phyloP scores from a whole-genome alignment of 2,329 filamentous ascomycete genomes.

The Aspergillus caelatus region DNA sequence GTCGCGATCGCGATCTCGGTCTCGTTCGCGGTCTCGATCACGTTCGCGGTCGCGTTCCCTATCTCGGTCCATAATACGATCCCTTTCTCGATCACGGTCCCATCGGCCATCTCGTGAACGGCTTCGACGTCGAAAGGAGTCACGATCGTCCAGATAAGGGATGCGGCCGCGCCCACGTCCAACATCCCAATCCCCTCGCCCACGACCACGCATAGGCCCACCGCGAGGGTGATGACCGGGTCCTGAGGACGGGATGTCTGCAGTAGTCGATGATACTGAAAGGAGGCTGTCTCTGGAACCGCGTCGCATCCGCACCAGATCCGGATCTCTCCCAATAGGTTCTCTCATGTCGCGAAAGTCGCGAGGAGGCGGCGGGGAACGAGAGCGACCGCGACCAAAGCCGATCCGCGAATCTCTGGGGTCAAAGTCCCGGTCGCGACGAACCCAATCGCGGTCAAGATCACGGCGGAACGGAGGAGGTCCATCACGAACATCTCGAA shows the following conservation, averaged over 20 bases:
- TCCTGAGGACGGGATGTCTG: conserved; percentile 40
- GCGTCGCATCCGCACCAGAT: conserved; percentile 44
- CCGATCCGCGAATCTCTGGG: conserved; percentile 46
- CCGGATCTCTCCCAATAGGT: conserved; percentile 38
- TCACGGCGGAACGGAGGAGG: conserved; percentile 45
- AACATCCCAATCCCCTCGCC: conserved; percentile 47
- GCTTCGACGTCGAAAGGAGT: conserved; percentile 47
- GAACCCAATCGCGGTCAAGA: conserved; percentile 48
- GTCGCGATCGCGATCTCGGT: conserved; percentile 33
- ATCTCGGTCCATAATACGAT: conserved; percentile 35
- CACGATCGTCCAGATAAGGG: conserved; percentile 45
- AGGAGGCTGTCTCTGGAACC: conserved; percentile 48
- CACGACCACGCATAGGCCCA: conserved; percentile 45
- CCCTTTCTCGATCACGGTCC: conserved; percentile 43
- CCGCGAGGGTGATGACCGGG: conserved; percentile 38
- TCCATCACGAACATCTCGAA: conserved; percentile 44
- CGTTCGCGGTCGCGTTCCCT: conserved; percentile 34
- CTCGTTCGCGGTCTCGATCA: conserved; percentile 40
- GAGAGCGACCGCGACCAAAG: conserved; percentile 49
- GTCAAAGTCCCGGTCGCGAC: conserved; percentile 52
- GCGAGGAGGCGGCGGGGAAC: conserved; percentile 43
- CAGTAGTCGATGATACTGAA: conserved; percentile 38
- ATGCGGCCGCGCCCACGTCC: conserved; percentile 47
- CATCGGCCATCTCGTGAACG: conserved; percentile 48
- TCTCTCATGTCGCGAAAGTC: conserved; percentile 46